These are phyloP conservation scores for Cladophialophora carrionii DNA, from an alignment of 2,329 filamentous ascomycete species.

Conservation along the genomic window DNA sequence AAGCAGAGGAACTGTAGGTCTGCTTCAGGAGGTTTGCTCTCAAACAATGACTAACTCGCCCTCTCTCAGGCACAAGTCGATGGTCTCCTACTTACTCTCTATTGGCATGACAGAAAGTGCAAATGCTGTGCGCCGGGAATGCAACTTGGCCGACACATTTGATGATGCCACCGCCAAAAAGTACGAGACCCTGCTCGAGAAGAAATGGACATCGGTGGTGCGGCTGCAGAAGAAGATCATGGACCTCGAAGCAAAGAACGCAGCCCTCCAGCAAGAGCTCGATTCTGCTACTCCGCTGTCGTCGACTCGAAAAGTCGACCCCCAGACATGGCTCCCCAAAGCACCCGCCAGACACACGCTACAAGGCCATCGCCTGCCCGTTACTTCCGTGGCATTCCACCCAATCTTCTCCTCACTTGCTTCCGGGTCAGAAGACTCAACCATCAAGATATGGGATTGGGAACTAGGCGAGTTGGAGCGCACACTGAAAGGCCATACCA, in stretches of 20 bases:
- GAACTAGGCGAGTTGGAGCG: conserved; percentile 87
- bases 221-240: conserved; percentile 97
- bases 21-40: conserved; percentile 19
- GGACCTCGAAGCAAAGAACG: conserved; percentile 80
- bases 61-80: conserved; percentile 77
- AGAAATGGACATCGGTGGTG: conserved; percentile 98
- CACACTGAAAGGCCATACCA: conserved; percentile 90
- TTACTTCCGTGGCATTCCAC: conserved; percentile 90
- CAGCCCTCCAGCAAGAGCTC: conserved; percentile 76
- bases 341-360: conserved; percentile 79
- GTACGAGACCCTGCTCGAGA: conserved; percentile 91
- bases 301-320: conserved; percentile 78
- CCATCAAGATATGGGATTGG: conserved; percentile 98
- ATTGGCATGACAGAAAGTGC: conserved; percentile 72
- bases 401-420: conserved; percentile 88
- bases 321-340: conserved; percentile 81
- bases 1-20: conserved; percentile 84
- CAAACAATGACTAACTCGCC: conserved; percentile 14
- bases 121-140: conserved; percentile 73
- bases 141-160: conserved; percentile 72
- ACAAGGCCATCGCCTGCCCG: conserved; percentile 76
- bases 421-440: conserved; percentile 87
- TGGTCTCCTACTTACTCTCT: conserved; percentile 82
- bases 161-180: conserved; percentile 85
- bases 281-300: conserved; percentile 81